Evolutionary conservation across 129 eudicot species (phyloP), one percentile per base, ranked within the genome.

Genomic region (Escallonia herrerae): DNA sequence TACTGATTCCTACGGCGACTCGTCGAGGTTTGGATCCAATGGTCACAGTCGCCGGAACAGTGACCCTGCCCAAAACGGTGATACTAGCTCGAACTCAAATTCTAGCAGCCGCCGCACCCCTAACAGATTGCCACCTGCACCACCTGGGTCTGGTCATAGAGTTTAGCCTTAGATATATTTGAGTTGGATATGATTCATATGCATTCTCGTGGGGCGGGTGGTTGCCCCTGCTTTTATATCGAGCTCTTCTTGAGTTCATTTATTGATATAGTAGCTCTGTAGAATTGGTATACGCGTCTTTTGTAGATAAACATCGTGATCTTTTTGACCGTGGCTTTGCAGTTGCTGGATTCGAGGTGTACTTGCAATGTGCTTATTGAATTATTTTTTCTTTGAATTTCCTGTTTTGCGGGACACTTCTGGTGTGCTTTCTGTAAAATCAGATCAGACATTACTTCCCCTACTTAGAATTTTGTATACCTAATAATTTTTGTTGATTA

Each of bases 61-160:
- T 49, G 90, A 82, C 59, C 87, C 95, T 12, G 52, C 82, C 0
- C 80, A 88, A 72, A 86, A 93, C 22, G 99, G 95, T 56, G 91
- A 86, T 61, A 69, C 67, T 13, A 70, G 73, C 72, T 67, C 91
- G 2, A 72, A 87, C 50, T 79, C 96, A 13, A 81, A 75, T 77
- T 88, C 96, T 47, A 70, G 83, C 43, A 84, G 99, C 60, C 97
- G 97, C 51, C 89, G 97, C 72, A 89, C 99, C 10, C 97, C 97
- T 58, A 94, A 75, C 76, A 78, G 99, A 38, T 72, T 94, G 76
- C 97, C 99, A 11, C 99, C 99, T 47, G 99, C 91, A 53, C 99
- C 99, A 40, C 99, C 99, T 0, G 64, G 82, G 4, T 85, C 94
- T 44, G 76, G 80, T 43, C 83, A 85, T 79, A 85, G 94, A 69